Evolutionary conservation across 768 basidiomycete species (phyloP), one percentile per base, ranked within the genome.

Genomic region (Trametopsis cervina): DNA sequence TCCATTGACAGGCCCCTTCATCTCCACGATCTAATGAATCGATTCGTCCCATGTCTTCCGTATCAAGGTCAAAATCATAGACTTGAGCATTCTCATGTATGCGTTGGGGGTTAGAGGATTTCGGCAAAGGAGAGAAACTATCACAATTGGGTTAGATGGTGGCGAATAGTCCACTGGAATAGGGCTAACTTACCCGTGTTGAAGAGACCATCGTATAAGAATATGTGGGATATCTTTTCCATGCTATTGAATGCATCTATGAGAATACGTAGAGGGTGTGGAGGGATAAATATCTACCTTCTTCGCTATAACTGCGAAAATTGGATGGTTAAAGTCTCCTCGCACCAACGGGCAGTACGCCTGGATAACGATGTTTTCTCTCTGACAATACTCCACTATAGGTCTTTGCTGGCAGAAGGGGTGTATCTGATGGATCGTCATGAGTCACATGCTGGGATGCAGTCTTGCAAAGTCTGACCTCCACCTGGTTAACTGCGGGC

Each of bases 121-220:
- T 95, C 2, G 90, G 89, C 10, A 97, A 75, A 0, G 89, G 87
- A 0, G 89, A 75, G 56, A 77, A 89, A 15, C 90, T 92, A 27
- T 15, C 13, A 23, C 18, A n/a, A 13, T 24, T n/a, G n/a, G n/a
- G n/a, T n/a, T n/a, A n/a, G n/a, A n/a, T n/a, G n/a, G n/a, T 17
- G 7, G 39, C 23, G 18, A 13, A 42, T 7, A 9, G 6, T 7
- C 13, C 13, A 9, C 4, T 42, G 23, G 22, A 23, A 4, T 7
- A 24, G 9, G 7, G 3, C 13, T 5, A 46, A 66, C 77, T 26
- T 56, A 86, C 85, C 80, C 81, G 57, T 77, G 79, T 63, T 96
- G 93, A 26, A 97, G 67, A 26, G 90, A 93, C 89, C 92, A 96
- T 22, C 94, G 78, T 47, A 96, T 70, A n/a, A 94, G 75, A 44